Evolutionary conservation across 169 alveolate species (phyloP).

Genomic region (Plasmodium coatneyi): DNA sequence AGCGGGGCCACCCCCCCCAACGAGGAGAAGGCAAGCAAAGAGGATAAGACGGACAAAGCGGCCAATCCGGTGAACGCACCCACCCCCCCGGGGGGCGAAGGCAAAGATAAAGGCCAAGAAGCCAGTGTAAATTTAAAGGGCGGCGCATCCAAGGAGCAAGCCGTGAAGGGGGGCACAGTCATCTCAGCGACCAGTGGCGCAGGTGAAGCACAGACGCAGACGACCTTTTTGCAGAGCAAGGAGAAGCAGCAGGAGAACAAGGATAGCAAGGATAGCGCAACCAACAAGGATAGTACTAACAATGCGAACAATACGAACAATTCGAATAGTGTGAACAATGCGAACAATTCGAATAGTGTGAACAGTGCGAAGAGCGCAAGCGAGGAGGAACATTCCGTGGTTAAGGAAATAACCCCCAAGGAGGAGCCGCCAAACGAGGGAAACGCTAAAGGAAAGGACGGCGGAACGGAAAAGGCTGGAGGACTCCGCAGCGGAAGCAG

Average conservation of each 20-base stretch:
- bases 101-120: background rate
- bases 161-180: background rate
- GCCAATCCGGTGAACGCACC: background rate
- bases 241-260: background rate
- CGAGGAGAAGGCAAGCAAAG: background rate
- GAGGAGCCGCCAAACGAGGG: background rate
- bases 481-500: background rate
- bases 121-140: background rate
- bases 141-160: background rate
- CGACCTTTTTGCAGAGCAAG: conserved; percentile 5
- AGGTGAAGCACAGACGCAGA: background rate
- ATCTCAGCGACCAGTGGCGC: background rate
- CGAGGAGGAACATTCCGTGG: conserved; percentile 42
- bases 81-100: background rate
- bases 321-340: background rate
- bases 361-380: background rate
- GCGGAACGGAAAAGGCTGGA: background rate
- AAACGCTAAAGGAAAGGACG: background rate
- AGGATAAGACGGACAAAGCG: background rate
- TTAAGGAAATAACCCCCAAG: conserved; percentile 47
- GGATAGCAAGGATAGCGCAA: background rate
- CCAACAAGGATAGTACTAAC: too few relatives aligned
- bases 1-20: background rate
- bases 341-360: too few relatives aligned
- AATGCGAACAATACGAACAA: background rate